phyloP scores from a whole-genome alignment of 257 asterid species.

The Penstemon newberryi region DNA sequence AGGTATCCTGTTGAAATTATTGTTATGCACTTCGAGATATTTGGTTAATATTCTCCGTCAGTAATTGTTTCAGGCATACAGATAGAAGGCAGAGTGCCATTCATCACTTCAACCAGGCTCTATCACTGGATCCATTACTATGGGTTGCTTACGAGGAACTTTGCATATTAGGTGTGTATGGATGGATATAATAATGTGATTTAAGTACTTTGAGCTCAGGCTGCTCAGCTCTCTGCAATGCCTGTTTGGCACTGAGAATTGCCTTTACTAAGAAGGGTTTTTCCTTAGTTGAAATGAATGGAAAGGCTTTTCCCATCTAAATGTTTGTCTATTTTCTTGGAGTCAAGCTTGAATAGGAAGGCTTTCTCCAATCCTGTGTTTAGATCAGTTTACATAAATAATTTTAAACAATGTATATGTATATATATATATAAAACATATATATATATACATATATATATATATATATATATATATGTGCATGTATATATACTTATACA shows the following conservation, averaged over 20 bases:
- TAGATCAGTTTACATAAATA: background rate
- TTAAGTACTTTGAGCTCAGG: conserved; percentile 13
- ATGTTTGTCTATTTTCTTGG: conserved; percentile 11
- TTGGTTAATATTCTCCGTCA: conserved; percentile 15
- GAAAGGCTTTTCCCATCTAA: background rate
- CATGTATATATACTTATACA: background rate
- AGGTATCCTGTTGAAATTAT: conserved; percentile 4
- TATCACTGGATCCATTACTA: conserved; percentile 83
- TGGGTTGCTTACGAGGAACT: conserved; percentile 99
- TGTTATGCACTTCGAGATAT: conserved; percentile 25
- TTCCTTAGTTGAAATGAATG: background rate
- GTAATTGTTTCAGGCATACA: conserved; percentile 67
- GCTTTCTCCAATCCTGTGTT: conserved; percentile 1
- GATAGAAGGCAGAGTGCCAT: conserved; percentile 85
- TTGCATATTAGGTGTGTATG: conserved; percentile 71
- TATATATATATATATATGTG: background rate
- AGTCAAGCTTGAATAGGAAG: conserved; percentile 1
- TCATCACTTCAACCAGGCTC: conserved; percentile 90
- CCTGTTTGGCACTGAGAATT: conserved; percentile 26
- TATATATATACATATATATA: background rate
- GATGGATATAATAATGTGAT: conserved; percentile 4
- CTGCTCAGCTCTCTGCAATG: background rate
- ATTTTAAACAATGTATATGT: background rate
- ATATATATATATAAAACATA: background rate
- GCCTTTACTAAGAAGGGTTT: background rate